These are phyloP conservation scores for Limtongia smithiae DNA, from an alignment of 805 yeast species.

Conservation along the genomic window DNA sequence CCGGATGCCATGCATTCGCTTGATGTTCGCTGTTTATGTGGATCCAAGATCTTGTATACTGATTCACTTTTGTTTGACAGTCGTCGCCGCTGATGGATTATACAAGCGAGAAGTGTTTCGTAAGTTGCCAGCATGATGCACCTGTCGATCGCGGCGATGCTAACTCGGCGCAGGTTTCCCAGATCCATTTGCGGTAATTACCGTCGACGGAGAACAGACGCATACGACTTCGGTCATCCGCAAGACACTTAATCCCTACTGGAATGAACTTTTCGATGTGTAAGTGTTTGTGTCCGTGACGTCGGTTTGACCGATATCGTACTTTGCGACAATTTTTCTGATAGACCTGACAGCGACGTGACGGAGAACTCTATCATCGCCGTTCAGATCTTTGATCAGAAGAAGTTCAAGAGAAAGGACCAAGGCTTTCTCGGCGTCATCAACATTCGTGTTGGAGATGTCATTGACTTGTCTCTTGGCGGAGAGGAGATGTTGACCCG, in stretches of 20 bases:
- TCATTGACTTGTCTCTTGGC: slow-evolving; percentile 53
- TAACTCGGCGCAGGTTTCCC: slow-evolving; percentile 72
- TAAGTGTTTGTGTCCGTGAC: slow-evolving; percentile 33
- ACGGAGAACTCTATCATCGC: slow-evolving; percentile 80
- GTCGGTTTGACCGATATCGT: not conserved
- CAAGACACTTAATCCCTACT: slow-evolving; percentile 91
- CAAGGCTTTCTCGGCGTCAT: slow-evolving; percentile 98
- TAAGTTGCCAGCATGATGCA: slow-evolving; percentile 32
- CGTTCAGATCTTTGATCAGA: slow-evolving; percentile 93
- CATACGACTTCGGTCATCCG: slow-evolving; percentile 91
- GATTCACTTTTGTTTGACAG: slow-evolving; percentile 17
- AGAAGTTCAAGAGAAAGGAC: slow-evolving; percentile 95
- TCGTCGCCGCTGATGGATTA: slow-evolving; percentile 94
- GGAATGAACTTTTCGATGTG: slow-evolving; percentile 91
- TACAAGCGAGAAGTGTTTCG: slow-evolving; percentile 92
- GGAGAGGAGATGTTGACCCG: slow-evolving; percentile 80
- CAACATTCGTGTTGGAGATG: slow-evolving; percentile 84
- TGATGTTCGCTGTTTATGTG: not conserved
- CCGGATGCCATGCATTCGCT: not conserved
- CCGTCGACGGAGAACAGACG: slow-evolving; percentile 97
- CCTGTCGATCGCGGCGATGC: slow-evolving; percentile 20
- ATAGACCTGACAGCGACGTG: slow-evolving; percentile 42
- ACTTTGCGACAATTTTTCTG: not conserved
- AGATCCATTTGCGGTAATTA: slow-evolving; percentile 95
- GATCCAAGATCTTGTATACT: too few species aligned